Conservation (phyloP, 768 basidiomycete genomes). For the Infundibulicybe gibba region DNA sequence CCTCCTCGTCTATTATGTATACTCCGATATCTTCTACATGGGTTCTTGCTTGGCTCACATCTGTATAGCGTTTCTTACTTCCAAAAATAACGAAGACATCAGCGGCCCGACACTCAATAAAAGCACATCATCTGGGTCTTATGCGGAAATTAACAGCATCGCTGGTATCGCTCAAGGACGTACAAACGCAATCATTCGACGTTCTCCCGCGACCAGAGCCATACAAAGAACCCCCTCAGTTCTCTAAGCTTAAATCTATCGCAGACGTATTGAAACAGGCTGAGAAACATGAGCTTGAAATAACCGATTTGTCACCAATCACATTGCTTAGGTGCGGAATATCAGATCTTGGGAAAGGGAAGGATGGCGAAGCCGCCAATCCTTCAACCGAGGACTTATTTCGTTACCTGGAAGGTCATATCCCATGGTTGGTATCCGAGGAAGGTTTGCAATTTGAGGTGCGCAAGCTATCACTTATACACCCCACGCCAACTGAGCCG, state of each 20-base stretch:
- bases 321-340: constrained; percentile 66
- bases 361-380: constrained; percentile 27
- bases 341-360: constrained; percentile 38
- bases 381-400: constrained; percentile 62
- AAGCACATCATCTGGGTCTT: constrained; percentile 55
- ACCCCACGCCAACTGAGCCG: neutral
- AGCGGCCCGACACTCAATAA: constrained; percentile 59
- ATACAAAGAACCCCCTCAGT: constrained; percentile 42
- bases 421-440: constrained; percentile 54
- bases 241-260: constrained; percentile 41
- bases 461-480: constrained; percentile 4
- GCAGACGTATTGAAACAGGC: constrained; percentile 33
- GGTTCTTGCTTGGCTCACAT: constrained; percentile 4
- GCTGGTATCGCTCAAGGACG: constrained; percentile 48
- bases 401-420: constrained; percentile 47
- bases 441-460: constrained; percentile 58
- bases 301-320: constrained; percentile 38
- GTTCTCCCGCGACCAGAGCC: constrained; percentile 53
- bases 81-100: constrained; percentile 60
- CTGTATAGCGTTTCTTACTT: constrained; percentile 59
- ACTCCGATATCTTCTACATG: constrained; percentile 14
- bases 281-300: constrained; percentile 21
- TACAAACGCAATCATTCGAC: constrained; percentile 51
- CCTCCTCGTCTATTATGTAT: constrained; percentile 64
- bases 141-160: constrained; percentile 53